Conservation (phyloP, 2,329 filamentous ascomycete species). For the Claviceps sorghi region DNA sequence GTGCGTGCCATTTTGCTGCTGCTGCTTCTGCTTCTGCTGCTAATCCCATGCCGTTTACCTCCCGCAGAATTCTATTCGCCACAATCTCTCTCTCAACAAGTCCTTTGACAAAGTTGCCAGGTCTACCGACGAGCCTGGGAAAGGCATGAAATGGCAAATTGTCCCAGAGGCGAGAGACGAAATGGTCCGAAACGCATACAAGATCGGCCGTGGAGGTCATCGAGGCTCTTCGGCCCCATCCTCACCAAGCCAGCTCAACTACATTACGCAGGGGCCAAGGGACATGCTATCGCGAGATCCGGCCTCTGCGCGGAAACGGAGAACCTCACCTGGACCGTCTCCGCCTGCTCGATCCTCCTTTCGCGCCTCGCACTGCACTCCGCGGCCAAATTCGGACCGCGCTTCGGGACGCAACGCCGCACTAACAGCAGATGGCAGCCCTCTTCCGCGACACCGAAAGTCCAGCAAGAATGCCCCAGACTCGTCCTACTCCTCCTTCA, state of each 20-base stretch:
- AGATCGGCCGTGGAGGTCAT: conserved; percentile 47
- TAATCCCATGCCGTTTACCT: background rate
- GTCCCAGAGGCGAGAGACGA: conserved; percentile 71
- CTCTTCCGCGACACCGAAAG: conserved; percentile 43
- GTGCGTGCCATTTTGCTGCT: background rate
- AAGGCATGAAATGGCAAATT: conserved; percentile 99
- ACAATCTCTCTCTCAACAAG: conserved; percentile 91
- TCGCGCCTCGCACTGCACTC: conserved; percentile 40
- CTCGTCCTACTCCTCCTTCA: conserved; percentile 33
- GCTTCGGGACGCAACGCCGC: conserved; percentile 20
- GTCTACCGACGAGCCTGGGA: conserved; percentile 86
- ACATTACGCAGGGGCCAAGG: conserved; percentile 43
- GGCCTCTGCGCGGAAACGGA: conserved; percentile 40
- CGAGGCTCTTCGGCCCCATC: conserved; percentile 56
- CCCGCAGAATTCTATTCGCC: conserved; percentile 75
- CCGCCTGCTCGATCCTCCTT: conserved; percentile 40
- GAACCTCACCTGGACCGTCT: conserved; percentile 39
- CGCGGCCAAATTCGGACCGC: conserved; percentile 35
- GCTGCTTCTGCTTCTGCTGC: background rate
- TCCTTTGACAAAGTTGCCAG: conserved; percentile 87
- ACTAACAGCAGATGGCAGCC: conserved; percentile 43
- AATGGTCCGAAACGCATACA: conserved; percentile 60
- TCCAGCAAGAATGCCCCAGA: conserved; percentile 16
- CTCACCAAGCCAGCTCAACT: conserved; percentile 48
- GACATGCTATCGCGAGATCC: conserved; percentile 39